phyloP scores from a whole-genome alignment of 148 eudicot species.

The Cornus kousa region DNA sequence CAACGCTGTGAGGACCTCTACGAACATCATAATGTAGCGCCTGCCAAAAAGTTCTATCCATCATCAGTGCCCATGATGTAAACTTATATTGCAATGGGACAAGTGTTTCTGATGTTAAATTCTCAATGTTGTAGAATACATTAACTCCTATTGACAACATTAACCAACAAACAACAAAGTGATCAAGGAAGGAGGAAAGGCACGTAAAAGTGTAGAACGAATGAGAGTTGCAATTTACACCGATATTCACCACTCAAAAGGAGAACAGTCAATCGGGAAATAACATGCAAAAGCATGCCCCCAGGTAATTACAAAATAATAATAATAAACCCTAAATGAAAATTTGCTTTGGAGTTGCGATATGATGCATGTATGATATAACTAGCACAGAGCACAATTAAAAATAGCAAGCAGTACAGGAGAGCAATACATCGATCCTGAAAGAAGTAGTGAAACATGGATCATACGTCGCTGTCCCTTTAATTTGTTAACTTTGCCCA shows the following conservation, averaged over 20 bases:
- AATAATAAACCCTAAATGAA: not conserved
- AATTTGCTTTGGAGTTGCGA: not conserved
- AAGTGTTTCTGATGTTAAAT: not conserved
- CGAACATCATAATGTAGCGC: constrained; percentile 92
- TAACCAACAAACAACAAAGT: too few relatives aligned
- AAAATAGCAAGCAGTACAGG: not conserved
- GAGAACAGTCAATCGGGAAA: not conserved
- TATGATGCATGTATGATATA: too few relatives aligned
- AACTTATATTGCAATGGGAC: not conserved
- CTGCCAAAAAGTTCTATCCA: constrained; percentile 30
- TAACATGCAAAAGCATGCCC: not conserved
- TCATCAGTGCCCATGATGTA: not conserved
- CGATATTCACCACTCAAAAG: not conserved
- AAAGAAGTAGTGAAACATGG: too few relatives aligned
- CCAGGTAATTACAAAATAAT: not conserved
- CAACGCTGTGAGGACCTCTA: constrained; percentile 98
- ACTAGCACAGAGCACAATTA: not conserved
- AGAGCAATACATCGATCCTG: not conserved
- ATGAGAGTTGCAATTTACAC: not conserved
- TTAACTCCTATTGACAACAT: not conserved
- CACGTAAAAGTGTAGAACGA: not conserved
- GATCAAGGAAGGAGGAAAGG: not conserved
- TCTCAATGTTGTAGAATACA: not conserved
- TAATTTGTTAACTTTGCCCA: not conserved
- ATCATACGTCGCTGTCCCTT: not conserved